A percentile compares a stretch with the other conserved stretches of the same genome.
These are phyloP conservation scores for Populus ilicifolia DNA, from an alignment of 345 rosid species.

Conservation along the genomic window DNA sequence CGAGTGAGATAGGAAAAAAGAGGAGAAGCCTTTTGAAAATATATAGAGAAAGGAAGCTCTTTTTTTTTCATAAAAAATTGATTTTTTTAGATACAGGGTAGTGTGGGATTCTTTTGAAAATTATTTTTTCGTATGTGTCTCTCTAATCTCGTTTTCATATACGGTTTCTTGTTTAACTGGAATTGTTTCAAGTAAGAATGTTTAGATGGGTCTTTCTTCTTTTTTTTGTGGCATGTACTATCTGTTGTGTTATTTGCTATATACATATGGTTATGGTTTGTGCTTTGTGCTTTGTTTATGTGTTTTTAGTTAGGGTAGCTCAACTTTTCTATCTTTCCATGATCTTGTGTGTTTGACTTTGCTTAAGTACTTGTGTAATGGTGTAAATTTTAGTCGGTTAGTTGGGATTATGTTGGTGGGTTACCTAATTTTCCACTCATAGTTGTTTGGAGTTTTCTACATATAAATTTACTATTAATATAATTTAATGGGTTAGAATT, in stretches of 20 bases:
- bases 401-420: not conserved
- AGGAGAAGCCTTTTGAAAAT: not conserved
- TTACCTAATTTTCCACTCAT: slow-evolving; percentile 8
- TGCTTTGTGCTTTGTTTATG: not conserved
- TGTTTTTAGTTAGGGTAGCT: not conserved
- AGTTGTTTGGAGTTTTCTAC: not conserved
- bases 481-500: not conserved
- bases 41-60: not conserved
- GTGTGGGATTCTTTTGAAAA: not conserved
- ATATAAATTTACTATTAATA: not conserved
- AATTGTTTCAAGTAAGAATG: slow-evolving; percentile 6
- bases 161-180: slow-evolving; percentile 4
- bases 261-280: not conserved
- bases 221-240: not conserved
- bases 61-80: not conserved
- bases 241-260: not conserved
- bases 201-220: slow-evolving; percentile 15
- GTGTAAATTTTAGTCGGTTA: not conserved
- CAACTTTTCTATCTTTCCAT: not conserved
- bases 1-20: not conserved
- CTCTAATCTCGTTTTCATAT: slow-evolving; percentile 6
- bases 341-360: slow-evolving; percentile 9
- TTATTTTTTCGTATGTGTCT: not conserved
- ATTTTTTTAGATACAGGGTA: not conserved
- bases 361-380: slow-evolving; percentile 2